Conservation (phyloP, 139 green algal genomes). For the Tetratostichococcus sp. region DNA sequence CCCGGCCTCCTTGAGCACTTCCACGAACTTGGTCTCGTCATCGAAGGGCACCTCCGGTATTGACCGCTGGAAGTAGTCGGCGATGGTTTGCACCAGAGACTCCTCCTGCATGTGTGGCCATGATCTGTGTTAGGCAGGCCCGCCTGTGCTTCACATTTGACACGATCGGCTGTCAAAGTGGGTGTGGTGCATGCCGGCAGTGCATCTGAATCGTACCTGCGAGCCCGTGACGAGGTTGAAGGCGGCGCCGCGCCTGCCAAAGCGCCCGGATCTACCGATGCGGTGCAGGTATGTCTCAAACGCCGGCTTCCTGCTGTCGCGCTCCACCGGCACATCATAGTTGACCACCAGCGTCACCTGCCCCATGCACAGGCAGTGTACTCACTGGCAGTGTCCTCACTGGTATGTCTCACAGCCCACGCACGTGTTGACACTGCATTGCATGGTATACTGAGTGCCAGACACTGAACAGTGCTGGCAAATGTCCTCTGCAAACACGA, state of each 20-base stretch:
- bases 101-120: conserved; percentile 37
- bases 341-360: conserved; percentile 98
- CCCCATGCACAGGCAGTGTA: not conserved
- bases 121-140: too few relatives aligned
- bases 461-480: too few relatives aligned
- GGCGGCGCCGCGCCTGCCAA: conserved; percentile 92
- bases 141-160: too few relatives aligned
- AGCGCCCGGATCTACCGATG: conserved; percentile 91
- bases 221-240: conserved; percentile 82
- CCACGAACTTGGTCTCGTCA: conserved; percentile 83
- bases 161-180: too few relatives aligned
- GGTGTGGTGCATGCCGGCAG: too few relatives aligned
- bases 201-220: conserved; percentile 22
- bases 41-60: conserved; percentile 75
- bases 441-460: too few relatives aligned
- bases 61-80: conserved; percentile 77
- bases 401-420: not conserved
- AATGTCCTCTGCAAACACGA: too few relatives aligned
- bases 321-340: conserved; percentile 90
- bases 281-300: conserved; percentile 99
- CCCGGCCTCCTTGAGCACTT: conserved; percentile 77
- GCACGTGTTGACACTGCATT: too few relatives aligned
- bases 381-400: too few relatives aligned
- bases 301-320: conserved; percentile 65
- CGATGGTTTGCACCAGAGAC: conserved; percentile 63